A percentile compares a stretch with the other conserved stretches of the same genome.
Conservation (phyloP, 345 rosid species). For the Euclidium syriacum region DNA sequence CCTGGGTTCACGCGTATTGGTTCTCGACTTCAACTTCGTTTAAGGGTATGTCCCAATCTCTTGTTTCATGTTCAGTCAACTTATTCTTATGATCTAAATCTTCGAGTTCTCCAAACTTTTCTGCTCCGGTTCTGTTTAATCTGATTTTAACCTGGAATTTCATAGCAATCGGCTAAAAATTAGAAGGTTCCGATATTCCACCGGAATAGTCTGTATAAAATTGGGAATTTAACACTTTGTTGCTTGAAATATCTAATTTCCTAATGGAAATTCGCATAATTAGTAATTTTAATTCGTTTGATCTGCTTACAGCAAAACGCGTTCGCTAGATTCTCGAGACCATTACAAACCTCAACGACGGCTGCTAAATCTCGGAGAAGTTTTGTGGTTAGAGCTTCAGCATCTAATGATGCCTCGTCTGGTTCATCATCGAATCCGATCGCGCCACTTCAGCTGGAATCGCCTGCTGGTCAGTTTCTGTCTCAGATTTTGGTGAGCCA, state of each 20-base stretch:
- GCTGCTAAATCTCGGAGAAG: constrained; percentile 39
- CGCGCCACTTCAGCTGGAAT: constrained; percentile 81
- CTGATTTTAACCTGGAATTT: neutral
- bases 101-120: neutral
- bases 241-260: neutral
- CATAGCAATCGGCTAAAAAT: neutral
- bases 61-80: neutral
- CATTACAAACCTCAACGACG: constrained; percentile 24
- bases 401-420: constrained; percentile 51
- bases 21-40: constrained; percentile 9
- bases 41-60: constrained; percentile 32
- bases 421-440: constrained; percentile 47
- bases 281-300: neutral
- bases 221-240: neutral
- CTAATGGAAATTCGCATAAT: neutral
- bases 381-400: constrained; percentile 53
- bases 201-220: no score
- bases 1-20: constrained; percentile 33
- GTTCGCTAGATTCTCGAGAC: constrained; percentile 1
- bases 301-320: constrained; percentile 16
- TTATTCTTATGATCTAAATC: neutral
- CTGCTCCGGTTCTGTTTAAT: neutral
- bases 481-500: constrained; percentile 76
- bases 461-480: constrained; percentile 90
- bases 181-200: neutral